A percentile compares a stretch with the other conserved stretches of the same genome.
Evolutionary conservation across 371 early-diverging fungal species (phyloP).

Genomic region (Saksenaea oblongispora): DNA sequence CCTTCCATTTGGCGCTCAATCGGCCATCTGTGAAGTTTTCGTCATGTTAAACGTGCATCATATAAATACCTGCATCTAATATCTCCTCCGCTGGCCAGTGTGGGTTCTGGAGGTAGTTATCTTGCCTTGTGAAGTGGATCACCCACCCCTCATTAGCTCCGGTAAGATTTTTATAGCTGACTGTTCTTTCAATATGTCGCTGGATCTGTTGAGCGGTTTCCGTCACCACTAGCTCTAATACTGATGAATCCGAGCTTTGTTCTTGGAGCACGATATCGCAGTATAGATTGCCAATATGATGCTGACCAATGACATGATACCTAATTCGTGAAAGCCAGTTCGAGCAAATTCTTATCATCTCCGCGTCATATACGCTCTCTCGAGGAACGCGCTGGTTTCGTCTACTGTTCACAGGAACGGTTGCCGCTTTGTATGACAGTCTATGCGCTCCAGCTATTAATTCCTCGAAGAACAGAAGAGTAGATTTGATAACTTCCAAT

Average conservation of each 20-base stretch:
- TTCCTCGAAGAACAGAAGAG: background rate
- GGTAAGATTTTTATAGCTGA: constrained; percentile 3
- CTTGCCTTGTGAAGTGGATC: constrained; percentile 20
- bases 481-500: background rate
- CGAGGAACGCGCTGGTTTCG: background rate
- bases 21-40: constrained; percentile 9
- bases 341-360: constrained; percentile 2
- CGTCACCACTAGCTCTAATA: constrained; percentile 5
- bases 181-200: constrained; percentile 10
- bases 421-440: background rate
- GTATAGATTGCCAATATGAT: background rate
- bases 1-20: constrained; percentile 19
- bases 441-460: background rate
- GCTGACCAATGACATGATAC: background rate
- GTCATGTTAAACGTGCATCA: constrained; percentile 22
- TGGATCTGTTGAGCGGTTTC: constrained; percentile 8
- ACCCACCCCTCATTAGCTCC: constrained; percentile 17
- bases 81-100: constrained; percentile 12
- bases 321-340: constrained; percentile 5
- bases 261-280: background rate
- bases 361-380: constrained; percentile 11
- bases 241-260: background rate
- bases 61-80: constrained; percentile 13
- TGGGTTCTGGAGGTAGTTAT: constrained; percentile 18
- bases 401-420: background rate